A percentile compares a stretch with the other conserved stretches of the same genome.
These are phyloP conservation scores for Lactarius akahatsu DNA, from an alignment of 768 basidiomycete species.

Conservation along the genomic window DNA sequence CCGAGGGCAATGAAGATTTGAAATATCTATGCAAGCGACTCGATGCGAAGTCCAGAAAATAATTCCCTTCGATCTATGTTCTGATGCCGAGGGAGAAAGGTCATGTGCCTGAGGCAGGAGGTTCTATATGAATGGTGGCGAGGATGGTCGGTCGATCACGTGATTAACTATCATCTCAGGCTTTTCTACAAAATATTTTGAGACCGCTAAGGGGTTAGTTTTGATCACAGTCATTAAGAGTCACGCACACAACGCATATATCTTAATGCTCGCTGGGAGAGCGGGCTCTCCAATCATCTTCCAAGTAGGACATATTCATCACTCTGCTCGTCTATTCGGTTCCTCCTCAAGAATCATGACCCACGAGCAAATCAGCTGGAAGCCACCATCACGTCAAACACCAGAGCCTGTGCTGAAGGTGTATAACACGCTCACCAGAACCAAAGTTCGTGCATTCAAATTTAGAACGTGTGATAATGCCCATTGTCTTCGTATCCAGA, in stretches of 20 bases:
- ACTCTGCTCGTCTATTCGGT: background rate
- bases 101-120: conserved; percentile 18
- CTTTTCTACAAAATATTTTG: background rate
- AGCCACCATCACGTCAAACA: conserved; percentile 43
- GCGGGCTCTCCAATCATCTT: conserved; percentile 10
- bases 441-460: conserved; percentile 57
- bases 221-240: background rate
- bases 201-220: background rate
- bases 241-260: background rate
- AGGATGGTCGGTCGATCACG: background rate
- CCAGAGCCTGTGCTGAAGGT: conserved; percentile 73
- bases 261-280: conserved; percentile 12
- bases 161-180: background rate
- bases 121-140: background rate
- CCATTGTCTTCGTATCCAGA: conserved; percentile 44
- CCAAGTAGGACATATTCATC: background rate
- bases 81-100: conserved; percentile 5
- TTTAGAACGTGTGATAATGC: conserved; percentile 15
- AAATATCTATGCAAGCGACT: background rate
- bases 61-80: background rate
- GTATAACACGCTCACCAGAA: conserved; percentile 90
- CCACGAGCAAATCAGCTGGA: conserved; percentile 58
- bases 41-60: background rate
- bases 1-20: background rate
- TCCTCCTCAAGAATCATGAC: conserved; percentile 45